phyloP scores from a whole-genome alignment of 192 early-diverging fungal genomes.

The Coemansia sp. region DNA sequence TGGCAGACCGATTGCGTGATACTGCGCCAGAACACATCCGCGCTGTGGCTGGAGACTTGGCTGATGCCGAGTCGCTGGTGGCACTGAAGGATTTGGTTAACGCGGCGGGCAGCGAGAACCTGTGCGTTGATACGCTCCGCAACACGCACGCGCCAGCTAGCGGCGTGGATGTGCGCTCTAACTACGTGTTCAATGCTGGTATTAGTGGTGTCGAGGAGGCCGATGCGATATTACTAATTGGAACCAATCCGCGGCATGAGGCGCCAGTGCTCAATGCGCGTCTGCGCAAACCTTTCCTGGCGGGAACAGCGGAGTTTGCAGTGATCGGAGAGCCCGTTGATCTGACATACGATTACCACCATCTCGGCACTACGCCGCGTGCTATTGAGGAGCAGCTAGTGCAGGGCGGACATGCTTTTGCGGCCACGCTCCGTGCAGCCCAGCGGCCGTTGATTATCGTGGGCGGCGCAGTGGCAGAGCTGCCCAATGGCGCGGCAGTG shows the following conservation, averaged over 20 bases:
- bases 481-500: constrained; percentile 63
- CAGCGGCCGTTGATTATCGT: constrained; percentile 91
- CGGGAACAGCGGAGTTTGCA: constrained; percentile 75
- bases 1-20: constrained; percentile 64
- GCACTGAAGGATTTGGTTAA: constrained; percentile 96
- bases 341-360: constrained; percentile 89
- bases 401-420: constrained; percentile 70
- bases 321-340: constrained; percentile 76
- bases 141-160: constrained; percentile 50
- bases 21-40: constrained; percentile 65
- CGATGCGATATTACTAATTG: constrained; percentile 86
- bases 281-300: constrained; percentile 90
- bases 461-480: constrained; percentile 77
- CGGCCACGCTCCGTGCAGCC: constrained; percentile 70
- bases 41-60: constrained; percentile 88
- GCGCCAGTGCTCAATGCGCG: constrained; percentile 94
- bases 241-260: constrained; percentile 96
- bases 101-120: constrained; percentile 79
- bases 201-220: constrained; percentile 91
- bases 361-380: constrained; percentile 67
- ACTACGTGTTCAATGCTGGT: constrained; percentile 82
- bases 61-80: constrained; percentile 91
- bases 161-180: constrained; percentile 79
- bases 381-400: constrained; percentile 68
- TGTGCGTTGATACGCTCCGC: constrained; percentile 65